phyloP scores from a whole-genome alignment of 371 early-diverging fungal species.

The Mortierella sp. region DNA sequence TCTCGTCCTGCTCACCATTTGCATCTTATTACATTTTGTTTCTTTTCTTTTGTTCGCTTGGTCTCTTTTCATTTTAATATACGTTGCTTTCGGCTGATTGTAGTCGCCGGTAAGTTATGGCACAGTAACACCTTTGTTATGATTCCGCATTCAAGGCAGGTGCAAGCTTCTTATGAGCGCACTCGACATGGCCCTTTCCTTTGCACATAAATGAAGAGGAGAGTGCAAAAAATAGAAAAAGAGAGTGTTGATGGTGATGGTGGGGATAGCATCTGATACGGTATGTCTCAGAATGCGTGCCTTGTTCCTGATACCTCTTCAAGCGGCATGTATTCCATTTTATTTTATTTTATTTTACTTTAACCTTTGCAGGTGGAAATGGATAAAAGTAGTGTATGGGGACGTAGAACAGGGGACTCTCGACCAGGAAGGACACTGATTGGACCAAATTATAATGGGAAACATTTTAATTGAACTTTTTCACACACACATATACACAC shows the following conservation, averaged over 20 bases:
- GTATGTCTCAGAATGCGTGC: neutral
- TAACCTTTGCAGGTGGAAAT: neutral
- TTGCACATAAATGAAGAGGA: neutral
- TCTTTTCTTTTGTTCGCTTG: neutral
- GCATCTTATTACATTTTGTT: neutral
- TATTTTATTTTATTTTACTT: neutral
- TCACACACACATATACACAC: too few relatives aligned
- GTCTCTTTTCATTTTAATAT: neutral
- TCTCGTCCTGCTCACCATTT: constrained; percentile 11
- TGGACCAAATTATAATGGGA: neutral
- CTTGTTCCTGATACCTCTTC: neutral
- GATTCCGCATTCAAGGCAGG: too few relatives aligned
- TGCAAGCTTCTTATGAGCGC: too few relatives aligned
- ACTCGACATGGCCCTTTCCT: too few relatives aligned
- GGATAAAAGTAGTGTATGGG: too few relatives aligned
- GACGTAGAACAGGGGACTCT: neutral
- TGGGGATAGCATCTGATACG: neutral
- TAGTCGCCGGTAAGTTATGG: neutral
- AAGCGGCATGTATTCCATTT: neutral
- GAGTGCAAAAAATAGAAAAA: neutral
- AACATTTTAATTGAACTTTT: neutral
- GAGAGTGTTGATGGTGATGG: too few relatives aligned
- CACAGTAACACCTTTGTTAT: neutral
- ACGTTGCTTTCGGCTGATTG: neutral
- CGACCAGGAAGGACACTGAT: neutral